phyloP scores from a whole-genome alignment of 106 monocot species.

The Hemerocallis citrina region DNA sequence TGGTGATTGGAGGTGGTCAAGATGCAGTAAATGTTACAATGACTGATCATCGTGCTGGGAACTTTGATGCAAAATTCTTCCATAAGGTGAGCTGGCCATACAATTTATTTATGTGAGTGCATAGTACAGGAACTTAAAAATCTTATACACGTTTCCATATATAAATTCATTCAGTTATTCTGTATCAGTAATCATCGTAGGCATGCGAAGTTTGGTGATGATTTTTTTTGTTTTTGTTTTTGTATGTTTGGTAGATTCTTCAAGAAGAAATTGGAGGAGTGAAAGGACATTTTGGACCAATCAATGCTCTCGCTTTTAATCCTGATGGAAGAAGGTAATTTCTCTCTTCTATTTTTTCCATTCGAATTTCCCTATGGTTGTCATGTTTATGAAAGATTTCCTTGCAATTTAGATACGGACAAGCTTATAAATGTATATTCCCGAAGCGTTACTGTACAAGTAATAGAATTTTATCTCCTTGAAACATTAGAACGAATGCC shows the following conservation, averaged over 20 bases:
- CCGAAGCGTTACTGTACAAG: too few species aligned
- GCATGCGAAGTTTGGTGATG: not conserved
- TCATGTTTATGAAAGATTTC: too few species aligned
- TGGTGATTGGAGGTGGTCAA: conserved; percentile 95
- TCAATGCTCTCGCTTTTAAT: conserved; percentile 91
- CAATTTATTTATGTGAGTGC: too few species aligned
- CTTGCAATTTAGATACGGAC: too few species aligned
- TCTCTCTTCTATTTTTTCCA: conserved; percentile 2
- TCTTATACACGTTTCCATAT: too few species aligned
- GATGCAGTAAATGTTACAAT: conserved; percentile 88
- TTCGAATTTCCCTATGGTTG: too few species aligned
- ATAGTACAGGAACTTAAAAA: too few species aligned
- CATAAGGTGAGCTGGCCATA: conserved; percentile 52
- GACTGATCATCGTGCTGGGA: conserved; percentile 86
- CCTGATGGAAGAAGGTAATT: conserved; percentile 88
- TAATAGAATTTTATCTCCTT: too few species aligned
- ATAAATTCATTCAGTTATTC: not conserved
- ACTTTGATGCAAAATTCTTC: conserved; percentile 97
- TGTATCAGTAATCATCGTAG: not conserved
- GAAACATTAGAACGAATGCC: too few species aligned
- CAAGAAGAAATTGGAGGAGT: conserved; percentile 98
- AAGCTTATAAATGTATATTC: too few species aligned
- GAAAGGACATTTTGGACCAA: conserved; percentile 97
- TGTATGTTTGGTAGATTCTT: conserved; percentile 50
- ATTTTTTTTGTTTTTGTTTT: not conserved